These are phyloP conservation scores for Melampsora larici-populina DNA, from an alignment of 1,284 basidiomycete species.

Conservation along the genomic window DNA sequence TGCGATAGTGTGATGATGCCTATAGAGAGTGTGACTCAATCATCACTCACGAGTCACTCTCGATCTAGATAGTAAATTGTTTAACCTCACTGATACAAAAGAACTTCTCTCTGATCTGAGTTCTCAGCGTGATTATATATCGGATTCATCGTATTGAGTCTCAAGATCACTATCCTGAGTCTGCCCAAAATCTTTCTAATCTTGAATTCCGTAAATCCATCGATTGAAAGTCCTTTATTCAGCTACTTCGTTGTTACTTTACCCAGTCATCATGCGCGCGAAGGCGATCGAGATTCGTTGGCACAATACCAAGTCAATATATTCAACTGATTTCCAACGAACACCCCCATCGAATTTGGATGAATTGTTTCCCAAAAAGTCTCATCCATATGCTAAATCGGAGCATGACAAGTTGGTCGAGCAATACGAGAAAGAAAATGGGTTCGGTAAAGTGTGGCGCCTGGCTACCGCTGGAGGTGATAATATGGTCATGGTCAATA, in stretches of 20 bases:
- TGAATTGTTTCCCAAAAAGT: slow-evolving; percentile 53
- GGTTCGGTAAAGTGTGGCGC: slow-evolving; percentile 64
- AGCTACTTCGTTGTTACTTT: background rate
- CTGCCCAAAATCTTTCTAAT: too few relatives aligned
- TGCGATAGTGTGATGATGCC: too few relatives aligned
- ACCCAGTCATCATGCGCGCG: slow-evolving; percentile 66
- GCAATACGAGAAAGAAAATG: slow-evolving; percentile 46
- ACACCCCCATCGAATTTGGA: slow-evolving; percentile 57
- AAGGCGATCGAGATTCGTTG: slow-evolving; percentile 83
- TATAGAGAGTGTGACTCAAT: too few relatives aligned
- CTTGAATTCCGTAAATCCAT: too few relatives aligned
- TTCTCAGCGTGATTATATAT: too few relatives aligned
- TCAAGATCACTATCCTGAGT: too few relatives aligned
- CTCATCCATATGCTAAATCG: slow-evolving; percentile 31
- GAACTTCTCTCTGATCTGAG: too few relatives aligned
- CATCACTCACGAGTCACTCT: too few relatives aligned
- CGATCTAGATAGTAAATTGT: too few relatives aligned
- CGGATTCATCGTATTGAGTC: too few relatives aligned
- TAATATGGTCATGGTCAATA: slow-evolving; percentile 82
- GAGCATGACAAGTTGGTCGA: slow-evolving; percentile 44
- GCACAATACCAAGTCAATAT: slow-evolving; percentile 86
- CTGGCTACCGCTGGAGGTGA: slow-evolving; percentile 95
- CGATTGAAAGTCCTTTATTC: too few relatives aligned
- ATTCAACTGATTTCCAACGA: slow-evolving; percentile 89
- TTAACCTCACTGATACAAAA: too few relatives aligned